Evolutionary conservation across 495 filamentous ascomycete species (phyloP), one percentile per base, ranked within the genome.

Genomic region (Opeltia flavorubescens): DNA sequence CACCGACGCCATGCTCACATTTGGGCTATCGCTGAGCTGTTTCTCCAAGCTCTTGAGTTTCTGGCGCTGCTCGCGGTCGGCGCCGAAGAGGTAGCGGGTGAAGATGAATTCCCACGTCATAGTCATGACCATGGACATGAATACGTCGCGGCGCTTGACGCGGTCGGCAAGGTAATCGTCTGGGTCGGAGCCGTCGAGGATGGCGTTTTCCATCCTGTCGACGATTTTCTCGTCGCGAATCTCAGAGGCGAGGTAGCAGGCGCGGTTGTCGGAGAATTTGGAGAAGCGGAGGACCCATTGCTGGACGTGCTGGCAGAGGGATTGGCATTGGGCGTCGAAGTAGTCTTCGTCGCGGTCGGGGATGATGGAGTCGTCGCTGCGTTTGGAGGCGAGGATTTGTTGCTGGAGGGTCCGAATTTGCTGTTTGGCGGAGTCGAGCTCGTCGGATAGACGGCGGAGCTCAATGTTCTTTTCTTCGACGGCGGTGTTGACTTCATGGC

Each of bases 31-130:
- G 23, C 68, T 64, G n/a, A 98, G 71, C 43, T 80, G 77, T 66
- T 91, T 94, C 66, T 98, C 91, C 13, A 96, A 76, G 6, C 77
- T 76, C 65, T 96, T 94, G 58, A 98, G 82, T 58, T 94, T 95
- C 63, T 96, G 89, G 23, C 93, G 83, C 59, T 98, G 89, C 59
- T 95, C 91, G 43, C 87, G 76, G 64, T 95, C 89, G 86, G 96
- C 91, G 51, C 93, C 91, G 58, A 98, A 96, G 29, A 98, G 77
- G 59, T 96, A 98, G 47, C 93, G 81, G 9, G 88, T 94, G 62
- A 98, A 98, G 59, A 98, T 80, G 57, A 84, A 94, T 59, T 96
- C 89, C 86, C 87, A 95, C 29, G 96, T 77, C 85, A 98, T 94
- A 36, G 80, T 88, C 87, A 95, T 96, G 51, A 87, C 81, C 53